phyloP scores from a whole-genome alignment of 768 basidiomycete species.

The Myochromella boudieri region DNA sequence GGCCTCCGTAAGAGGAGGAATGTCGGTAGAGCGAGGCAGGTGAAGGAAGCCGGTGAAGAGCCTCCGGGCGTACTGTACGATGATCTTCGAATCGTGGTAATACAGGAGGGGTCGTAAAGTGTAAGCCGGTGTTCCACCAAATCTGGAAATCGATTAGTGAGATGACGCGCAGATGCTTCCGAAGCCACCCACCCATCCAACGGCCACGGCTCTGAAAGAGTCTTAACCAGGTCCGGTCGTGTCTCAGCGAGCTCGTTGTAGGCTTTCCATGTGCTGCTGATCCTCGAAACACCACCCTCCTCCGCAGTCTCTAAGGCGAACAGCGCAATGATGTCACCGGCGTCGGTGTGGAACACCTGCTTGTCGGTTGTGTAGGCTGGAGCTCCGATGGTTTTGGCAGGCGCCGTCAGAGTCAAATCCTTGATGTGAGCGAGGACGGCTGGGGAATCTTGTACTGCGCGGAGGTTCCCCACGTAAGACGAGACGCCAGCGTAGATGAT shows the following conservation, averaged over 20 bases:
- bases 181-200: conserved; percentile 35
- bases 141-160: conserved; percentile 24
- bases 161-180: background rate
- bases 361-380: conserved; percentile 48
- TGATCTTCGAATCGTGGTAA: conserved; percentile 35
- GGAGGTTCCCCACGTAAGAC: conserved; percentile 35
- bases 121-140: conserved; percentile 36
- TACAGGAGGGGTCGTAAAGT: conserved; percentile 39
- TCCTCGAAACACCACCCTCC: conserved; percentile 43
- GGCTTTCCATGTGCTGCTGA: conserved; percentile 41
- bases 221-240: conserved; percentile 42
- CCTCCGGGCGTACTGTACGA: conserved; percentile 47
- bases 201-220: conserved; percentile 41
- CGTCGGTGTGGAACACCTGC: conserved; percentile 50
- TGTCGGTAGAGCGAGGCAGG: conserved; percentile 34
- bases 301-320: conserved; percentile 41
- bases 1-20: conserved; percentile 48
- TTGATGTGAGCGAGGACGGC: conserved; percentile 48
- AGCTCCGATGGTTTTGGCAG: conserved; percentile 40
- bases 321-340: conserved; percentile 45
- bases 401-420: conserved; percentile 41
- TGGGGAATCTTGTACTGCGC: conserved; percentile 44
- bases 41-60: conserved; percentile 41
- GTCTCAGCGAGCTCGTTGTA: conserved; percentile 48
- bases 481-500: conserved; percentile 43